phyloP scores from a whole-genome alignment of 176 grass and related monocot species.

The Oropetium thomaeum region DNA sequence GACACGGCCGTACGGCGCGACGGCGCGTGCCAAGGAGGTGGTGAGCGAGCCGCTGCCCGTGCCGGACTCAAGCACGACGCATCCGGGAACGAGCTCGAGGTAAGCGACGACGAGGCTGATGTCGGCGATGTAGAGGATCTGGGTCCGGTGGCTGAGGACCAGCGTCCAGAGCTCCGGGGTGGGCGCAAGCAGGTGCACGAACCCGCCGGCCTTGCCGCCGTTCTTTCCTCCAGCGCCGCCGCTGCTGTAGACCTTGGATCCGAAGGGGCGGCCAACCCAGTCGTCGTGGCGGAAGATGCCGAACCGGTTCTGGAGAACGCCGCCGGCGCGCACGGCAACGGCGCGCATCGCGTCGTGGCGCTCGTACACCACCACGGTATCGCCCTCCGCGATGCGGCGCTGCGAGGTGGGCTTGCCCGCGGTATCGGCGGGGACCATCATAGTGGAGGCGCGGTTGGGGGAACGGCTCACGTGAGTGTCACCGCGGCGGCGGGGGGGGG shows the following conservation, averaged over 20 bases:
- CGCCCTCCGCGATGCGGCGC: slow-evolving; percentile 58
- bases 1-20: slow-evolving; percentile 63
- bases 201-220: slow-evolving; percentile 35
- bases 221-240: neutral
- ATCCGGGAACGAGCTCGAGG: slow-evolving; percentile 76
- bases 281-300: slow-evolving; percentile 76
- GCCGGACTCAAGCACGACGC: slow-evolving; percentile 78
- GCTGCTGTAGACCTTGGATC: slow-evolving; percentile 61
- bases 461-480: neutral
- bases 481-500: neutral
- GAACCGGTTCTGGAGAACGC: slow-evolving; percentile 76
- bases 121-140: slow-evolving; percentile 87
- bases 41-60: slow-evolving; percentile 79
- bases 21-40: slow-evolving; percentile 71
- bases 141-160: slow-evolving; percentile 85
- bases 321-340: slow-evolving; percentile 44
- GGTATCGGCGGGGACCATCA: slow-evolving; percentile 52
- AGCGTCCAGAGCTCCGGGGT: slow-evolving; percentile 93
- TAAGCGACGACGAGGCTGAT: slow-evolving; percentile 85
- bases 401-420: slow-evolving; percentile 45
- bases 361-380: slow-evolving; percentile 88
- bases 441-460: neutral
- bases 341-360: slow-evolving; percentile 68
- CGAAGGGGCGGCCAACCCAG: slow-evolving; percentile 81
- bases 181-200: slow-evolving; percentile 70